Evolutionary conservation across 352 stramenopile species (phyloP).

Genomic region (Phytopythium aichiense): DNA sequence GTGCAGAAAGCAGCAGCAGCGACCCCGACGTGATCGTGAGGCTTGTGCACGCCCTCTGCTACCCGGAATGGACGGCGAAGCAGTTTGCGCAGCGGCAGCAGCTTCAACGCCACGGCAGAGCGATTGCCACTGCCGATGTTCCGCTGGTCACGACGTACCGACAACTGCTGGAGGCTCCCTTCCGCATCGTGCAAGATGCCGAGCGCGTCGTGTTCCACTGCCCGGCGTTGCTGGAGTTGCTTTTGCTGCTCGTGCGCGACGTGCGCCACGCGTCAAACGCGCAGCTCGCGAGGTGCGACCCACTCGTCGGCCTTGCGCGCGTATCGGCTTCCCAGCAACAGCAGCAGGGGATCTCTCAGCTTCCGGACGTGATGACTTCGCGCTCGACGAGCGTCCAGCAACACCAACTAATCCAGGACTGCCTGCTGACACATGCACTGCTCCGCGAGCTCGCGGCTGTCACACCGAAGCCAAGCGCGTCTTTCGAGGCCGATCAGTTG

Average conservation of each 20-base stretch:
- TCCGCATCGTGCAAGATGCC: constrained; percentile 43
- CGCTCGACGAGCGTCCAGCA: constrained; percentile 37
- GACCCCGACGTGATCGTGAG: constrained; percentile 12
- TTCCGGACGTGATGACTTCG: constrained; percentile 4
- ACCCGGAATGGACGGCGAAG: constrained; percentile 32
- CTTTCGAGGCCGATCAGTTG: neutral
- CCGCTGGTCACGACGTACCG: constrained; percentile 34
- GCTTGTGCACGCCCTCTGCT: constrained; percentile 44
- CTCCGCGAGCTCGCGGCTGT: constrained; percentile 23
- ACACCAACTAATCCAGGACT: constrained; percentile 53
- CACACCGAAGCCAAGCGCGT: neutral
- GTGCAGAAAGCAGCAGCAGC: neutral
- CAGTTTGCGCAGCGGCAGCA: constrained; percentile 31
- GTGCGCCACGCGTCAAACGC: constrained; percentile 42
- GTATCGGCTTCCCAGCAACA: constrained; percentile 8
- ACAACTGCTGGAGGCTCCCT: constrained; percentile 50
- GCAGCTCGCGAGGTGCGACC: constrained; percentile 37
- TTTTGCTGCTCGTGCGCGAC: constrained; percentile 32
- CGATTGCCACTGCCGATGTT: neutral
- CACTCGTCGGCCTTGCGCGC: constrained; percentile 10
- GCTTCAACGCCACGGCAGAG: constrained; percentile 12
- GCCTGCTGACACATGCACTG: constrained; percentile 45
- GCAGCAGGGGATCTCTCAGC: neutral
- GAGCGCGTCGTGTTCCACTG: constrained; percentile 28
- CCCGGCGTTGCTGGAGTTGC: constrained; percentile 36